Percentiles rank a stretch among this genome's conserved stretches.
phyloP scores from a whole-genome alignment of 108 stramenopile species.

The Mayamaea pseudoterrestris region DNA sequence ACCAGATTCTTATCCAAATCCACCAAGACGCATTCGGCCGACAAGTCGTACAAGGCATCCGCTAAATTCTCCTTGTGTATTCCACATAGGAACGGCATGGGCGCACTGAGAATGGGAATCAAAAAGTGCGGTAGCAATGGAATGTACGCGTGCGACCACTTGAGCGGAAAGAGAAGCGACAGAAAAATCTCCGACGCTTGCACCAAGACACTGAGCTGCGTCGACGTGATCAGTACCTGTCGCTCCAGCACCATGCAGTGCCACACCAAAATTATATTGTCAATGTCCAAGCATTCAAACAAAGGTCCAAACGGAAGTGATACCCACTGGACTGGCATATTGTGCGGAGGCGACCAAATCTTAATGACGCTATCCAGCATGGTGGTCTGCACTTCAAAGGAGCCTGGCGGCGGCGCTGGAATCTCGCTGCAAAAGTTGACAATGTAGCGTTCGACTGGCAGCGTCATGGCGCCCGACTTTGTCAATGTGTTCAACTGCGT shows the following conservation, averaged over 20 bases:
- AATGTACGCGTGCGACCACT: conserved; percentile 85
- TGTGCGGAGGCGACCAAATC: conserved; percentile 81
- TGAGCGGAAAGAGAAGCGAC: conserved; percentile 82
- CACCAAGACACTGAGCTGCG: conserved; percentile 74
- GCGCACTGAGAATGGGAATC: conserved; percentile 67
- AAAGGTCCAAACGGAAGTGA: conserved; percentile 69
- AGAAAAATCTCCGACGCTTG: conserved; percentile 75
- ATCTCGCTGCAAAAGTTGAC: conserved; percentile 88
- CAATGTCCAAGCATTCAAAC: conserved; percentile 77
- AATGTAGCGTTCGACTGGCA: conserved; percentile 91
- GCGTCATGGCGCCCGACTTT: conserved; percentile 57
- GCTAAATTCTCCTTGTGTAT: conserved; percentile 73
- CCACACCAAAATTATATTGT: conserved; percentile 69
- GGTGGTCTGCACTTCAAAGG: conserved; percentile 76
- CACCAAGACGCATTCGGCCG: conserved; percentile 68
- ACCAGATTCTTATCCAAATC: conserved; percentile 75
- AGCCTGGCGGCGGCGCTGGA: conserved; percentile 86
- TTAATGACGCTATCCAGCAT: conserved; percentile 67
- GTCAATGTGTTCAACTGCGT: conserved; percentile 80
- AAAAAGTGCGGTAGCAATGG: conserved; percentile 71
- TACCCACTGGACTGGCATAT: conserved; percentile 84
- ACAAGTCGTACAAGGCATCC: conserved; percentile 56
- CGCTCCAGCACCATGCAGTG: conserved; percentile 72
- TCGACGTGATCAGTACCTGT: conserved; percentile 78
- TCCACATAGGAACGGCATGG: conserved; percentile 78